Percentiles rank a stretch among this genome's conserved stretches.
Evolutionary conservation across 2,329 filamentous ascomycete genomes (phyloP).

Genomic region (Calonectria henricotiae): DNA sequence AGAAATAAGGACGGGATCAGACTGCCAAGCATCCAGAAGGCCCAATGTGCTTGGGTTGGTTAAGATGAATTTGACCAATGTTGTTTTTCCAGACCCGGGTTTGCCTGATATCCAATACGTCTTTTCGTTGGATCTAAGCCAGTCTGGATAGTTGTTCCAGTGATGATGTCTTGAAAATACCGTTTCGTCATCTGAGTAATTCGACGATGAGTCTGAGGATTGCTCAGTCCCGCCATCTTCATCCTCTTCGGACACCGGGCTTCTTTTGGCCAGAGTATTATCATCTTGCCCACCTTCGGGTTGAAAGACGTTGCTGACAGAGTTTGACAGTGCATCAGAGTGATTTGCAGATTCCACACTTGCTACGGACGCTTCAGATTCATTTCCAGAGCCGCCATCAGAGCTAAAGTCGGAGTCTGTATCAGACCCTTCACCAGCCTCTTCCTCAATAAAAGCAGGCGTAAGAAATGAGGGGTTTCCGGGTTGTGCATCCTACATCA

Average conservation of each 20-base stretch:
- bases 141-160: slow-evolving; percentile 33
- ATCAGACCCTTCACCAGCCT: too few relatives aligned
- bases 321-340: background rate
- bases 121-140: slow-evolving; percentile 34
- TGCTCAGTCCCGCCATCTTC: background rate
- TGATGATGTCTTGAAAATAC: background rate
- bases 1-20: slow-evolving; percentile 34
- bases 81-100: slow-evolving; percentile 56
- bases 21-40: slow-evolving; percentile 45
- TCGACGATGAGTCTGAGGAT: background rate
- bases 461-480: background rate
- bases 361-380: background rate
- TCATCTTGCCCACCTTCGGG: too few relatives aligned
- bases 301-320: too few relatives aligned
- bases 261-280: too few relatives aligned
- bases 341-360: background rate
- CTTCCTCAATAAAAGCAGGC: background rate
- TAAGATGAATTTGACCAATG: slow-evolving; percentile 54
- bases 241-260: background rate
- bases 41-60: slow-evolving; percentile 36
- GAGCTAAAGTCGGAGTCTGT: background rate
- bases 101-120: slow-evolving; percentile 56
- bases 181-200: background rate
- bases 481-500: background rate
- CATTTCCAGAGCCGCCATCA: background rate